Percentiles rank a stretch among this genome's conserved stretches.
phyloP scores from a whole-genome alignment of 768 basidiomycete species.

The Russula sp. region DNA sequence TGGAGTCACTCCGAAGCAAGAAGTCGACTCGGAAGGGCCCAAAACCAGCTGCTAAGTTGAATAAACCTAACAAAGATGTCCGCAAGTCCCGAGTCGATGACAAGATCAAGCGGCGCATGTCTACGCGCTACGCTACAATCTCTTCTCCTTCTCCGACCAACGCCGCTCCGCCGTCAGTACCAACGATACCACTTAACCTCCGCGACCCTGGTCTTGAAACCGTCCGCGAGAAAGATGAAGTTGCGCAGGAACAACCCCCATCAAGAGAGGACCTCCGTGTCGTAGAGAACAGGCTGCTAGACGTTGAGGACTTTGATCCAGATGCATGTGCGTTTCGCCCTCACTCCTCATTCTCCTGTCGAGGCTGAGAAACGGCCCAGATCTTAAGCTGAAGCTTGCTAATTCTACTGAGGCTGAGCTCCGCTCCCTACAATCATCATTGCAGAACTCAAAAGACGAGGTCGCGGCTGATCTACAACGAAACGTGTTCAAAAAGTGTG shows the following conservation, averaged over 20 bases:
- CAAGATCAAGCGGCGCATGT: slow-evolving; percentile 95
- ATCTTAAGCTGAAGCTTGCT: slow-evolving; percentile 78
- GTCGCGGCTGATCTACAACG: slow-evolving; percentile 77
- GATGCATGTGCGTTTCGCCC: slow-evolving; percentile 68
- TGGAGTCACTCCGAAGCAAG: slow-evolving; percentile 31
- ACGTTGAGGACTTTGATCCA: slow-evolving; percentile 78
- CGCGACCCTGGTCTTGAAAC: slow-evolving; percentile 29
- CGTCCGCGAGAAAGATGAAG: slow-evolving; percentile 44
- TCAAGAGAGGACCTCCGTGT: slow-evolving; percentile 55
- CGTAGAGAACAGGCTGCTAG: slow-evolving; percentile 53
- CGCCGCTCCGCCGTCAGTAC: slow-evolving; percentile 47
- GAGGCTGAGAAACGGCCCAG: slow-evolving; percentile 23
- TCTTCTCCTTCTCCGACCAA: slow-evolving; percentile 70
- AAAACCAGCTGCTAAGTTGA: slow-evolving; percentile 17
- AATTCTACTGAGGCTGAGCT: slow-evolving; percentile 83
- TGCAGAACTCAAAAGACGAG: slow-evolving; percentile 61
- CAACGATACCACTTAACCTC: slow-evolving; percentile 43
- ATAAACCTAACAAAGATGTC: slow-evolving; percentile 22
- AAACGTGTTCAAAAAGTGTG: slow-evolving; percentile 97
- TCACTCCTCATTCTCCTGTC: neutral
- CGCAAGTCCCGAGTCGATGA: slow-evolving; percentile 57
- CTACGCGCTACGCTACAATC: slow-evolving; percentile 86
- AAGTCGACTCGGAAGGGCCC: slow-evolving; percentile 15
- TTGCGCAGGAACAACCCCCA: slow-evolving; percentile 31
- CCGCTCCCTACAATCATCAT: slow-evolving; percentile 65